Conservation (phyloP, 2,329 filamentous ascomycete genomes). For the Talaromyces albobiverticillius region DNA sequence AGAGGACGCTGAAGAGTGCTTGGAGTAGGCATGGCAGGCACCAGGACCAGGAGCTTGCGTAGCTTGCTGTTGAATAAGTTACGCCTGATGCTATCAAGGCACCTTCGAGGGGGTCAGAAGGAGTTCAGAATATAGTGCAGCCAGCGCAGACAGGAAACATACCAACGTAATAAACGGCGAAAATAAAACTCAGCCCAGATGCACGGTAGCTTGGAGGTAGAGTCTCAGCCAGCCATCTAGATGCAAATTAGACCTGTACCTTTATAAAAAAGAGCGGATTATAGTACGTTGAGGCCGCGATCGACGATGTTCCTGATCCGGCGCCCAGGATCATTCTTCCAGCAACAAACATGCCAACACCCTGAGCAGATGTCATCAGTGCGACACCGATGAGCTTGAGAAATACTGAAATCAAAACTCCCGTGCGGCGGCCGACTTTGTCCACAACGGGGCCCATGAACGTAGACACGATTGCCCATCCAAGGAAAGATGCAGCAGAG, state of each 20-base stretch:
- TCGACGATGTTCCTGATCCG: constrained; percentile 41
- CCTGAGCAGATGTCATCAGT: constrained; percentile 9
- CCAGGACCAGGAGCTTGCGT: background rate
- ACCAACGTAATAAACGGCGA: background rate
- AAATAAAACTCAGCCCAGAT: background rate
- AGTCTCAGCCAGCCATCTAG: background rate
- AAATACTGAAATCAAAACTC: background rate
- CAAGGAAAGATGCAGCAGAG: constrained; percentile 5
- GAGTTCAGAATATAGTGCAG: too few species aligned
- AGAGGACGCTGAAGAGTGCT: background rate
- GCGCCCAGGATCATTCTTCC: constrained; percentile 49
- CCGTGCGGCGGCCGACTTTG: constrained; percentile 40
- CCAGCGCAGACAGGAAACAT: too few species aligned
- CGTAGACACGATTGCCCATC: constrained; percentile 42
- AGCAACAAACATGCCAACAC: constrained; percentile 51
- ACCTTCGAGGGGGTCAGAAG: background rate
- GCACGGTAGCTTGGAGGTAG: background rate
- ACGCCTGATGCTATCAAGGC: background rate
- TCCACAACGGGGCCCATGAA: constrained; percentile 44
- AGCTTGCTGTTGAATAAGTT: background rate
- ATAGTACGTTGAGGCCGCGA: constrained; percentile 47
- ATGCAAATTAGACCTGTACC: background rate
- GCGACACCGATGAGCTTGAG: background rate
- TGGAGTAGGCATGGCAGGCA: background rate
- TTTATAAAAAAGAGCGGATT: constrained; percentile 37